These are phyloP conservation scores for Smallanthus sonchifolius DNA, from an alignment of 129 eudicot species.

Conservation along the genomic window DNA sequence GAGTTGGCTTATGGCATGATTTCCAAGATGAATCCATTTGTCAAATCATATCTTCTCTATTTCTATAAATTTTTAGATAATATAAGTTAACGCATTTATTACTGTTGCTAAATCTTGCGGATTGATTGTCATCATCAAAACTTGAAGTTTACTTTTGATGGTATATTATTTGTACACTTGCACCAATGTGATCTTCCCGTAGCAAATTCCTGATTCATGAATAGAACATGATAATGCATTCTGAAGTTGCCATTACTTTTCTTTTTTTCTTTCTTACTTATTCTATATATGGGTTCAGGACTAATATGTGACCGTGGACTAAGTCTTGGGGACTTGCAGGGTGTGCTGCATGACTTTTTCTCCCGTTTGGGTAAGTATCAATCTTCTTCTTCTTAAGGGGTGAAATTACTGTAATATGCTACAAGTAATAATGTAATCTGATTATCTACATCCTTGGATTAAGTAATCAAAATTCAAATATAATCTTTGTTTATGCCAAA, in stretches of 20 bases:
- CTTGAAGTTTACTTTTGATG: neutral
- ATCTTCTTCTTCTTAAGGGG: neutral
- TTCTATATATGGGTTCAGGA: slow-evolving; percentile 48
- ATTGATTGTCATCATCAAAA: neutral
- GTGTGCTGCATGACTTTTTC: slow-evolving; percentile 86
- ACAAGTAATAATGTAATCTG: too few relatives aligned
- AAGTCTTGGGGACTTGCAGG: slow-evolving; percentile 88
- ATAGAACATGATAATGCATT: neutral
- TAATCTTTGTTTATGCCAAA: neutral
- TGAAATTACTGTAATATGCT: neutral
- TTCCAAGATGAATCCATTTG: neutral
- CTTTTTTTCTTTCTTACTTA: neutral
- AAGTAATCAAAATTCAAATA: neutral
- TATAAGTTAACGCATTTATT: neutral
- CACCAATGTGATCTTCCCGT: neutral
- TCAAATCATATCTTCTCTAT: neutral
- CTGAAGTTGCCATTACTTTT: neutral
- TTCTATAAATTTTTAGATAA: neutral
- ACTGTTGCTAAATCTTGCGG: neutral
- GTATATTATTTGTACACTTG: neutral
- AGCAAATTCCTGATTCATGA: neutral
- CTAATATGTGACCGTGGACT: slow-evolving; percentile 87
- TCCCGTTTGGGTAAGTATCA: slow-evolving; percentile 67
- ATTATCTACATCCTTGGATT: neutral
- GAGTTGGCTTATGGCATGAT: neutral